Evolutionary conservation across 2,329 filamentous ascomycete genomes (phyloP).

Genomic region (Fusarium chlamydosporum): DNA sequence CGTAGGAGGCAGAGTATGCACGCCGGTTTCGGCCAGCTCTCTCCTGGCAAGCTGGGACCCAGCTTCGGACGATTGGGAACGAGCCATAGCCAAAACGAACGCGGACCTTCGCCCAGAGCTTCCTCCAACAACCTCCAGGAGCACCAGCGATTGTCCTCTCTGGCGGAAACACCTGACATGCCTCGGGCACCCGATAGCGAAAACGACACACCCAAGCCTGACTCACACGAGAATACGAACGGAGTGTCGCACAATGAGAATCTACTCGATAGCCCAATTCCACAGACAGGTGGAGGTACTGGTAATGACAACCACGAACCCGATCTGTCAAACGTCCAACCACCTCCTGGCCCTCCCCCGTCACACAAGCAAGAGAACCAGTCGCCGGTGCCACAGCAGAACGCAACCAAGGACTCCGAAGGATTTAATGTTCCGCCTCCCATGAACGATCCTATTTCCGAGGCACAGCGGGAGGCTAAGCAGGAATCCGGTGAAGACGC

Average conservation of each 20-base stretch:
- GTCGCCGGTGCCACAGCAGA: slow-evolving; percentile 51
- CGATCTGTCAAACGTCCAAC: slow-evolving; percentile 66
- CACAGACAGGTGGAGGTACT: slow-evolving; percentile 51
- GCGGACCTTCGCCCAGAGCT: slow-evolving; percentile 67
- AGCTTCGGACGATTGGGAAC: slow-evolving; percentile 75
- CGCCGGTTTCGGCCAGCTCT: slow-evolving; percentile 71
- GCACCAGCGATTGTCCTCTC: slow-evolving; percentile 67
- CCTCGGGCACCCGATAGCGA: slow-evolving; percentile 51
- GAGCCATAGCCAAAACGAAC: slow-evolving; percentile 67
- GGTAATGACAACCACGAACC: slow-evolving; percentile 64
- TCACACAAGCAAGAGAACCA: slow-evolving; percentile 57
- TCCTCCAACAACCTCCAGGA: slow-evolving; percentile 73
- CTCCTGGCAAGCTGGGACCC: slow-evolving; percentile 64
- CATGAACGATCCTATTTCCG: slow-evolving; percentile 75
- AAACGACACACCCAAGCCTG: slow-evolving; percentile 43
- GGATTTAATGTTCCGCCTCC: slow-evolving; percentile 81
- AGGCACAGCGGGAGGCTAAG: slow-evolving; percentile 74
- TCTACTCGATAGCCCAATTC: slow-evolving; percentile 52
- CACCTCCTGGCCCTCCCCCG: slow-evolving; percentile 67
- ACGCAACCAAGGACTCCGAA: slow-evolving; percentile 75
- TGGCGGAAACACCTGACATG: slow-evolving; percentile 69
- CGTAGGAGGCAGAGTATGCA: slow-evolving; percentile 76
- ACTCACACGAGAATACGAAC: slow-evolving; percentile 62
- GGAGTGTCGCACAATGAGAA: slow-evolving; percentile 57
- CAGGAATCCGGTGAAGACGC: slow-evolving; percentile 67